Evolutionary conservation across 2,329 filamentous ascomycete species (phyloP).

Genomic region (Metarhizium album): DNA sequence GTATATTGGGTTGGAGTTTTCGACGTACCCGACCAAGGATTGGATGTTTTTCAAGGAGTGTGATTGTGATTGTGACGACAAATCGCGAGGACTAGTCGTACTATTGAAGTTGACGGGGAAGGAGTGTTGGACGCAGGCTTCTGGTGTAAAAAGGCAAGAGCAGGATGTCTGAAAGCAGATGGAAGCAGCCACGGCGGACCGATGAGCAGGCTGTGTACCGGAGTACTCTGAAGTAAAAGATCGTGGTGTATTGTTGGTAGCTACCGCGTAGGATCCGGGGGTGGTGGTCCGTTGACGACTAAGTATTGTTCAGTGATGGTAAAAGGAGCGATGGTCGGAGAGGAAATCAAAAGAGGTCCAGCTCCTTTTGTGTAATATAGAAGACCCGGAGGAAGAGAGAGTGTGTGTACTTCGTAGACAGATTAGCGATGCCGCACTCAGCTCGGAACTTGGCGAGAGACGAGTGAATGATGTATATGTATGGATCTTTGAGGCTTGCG

Average conservation of each 20-base stretch:
- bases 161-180: not conserved
- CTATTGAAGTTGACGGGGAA: not conserved
- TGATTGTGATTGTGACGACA: not conserved
- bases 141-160: not conserved
- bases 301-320: not conserved
- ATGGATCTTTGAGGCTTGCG: slow-evolving; percentile 5
- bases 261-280: not conserved
- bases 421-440: slow-evolving; percentile 1
- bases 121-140: not conserved
- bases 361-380: slow-evolving; percentile 3
- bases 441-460: slow-evolving; percentile 3
- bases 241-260: not conserved
- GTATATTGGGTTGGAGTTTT: not conserved
- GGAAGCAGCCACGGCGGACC: not conserved
- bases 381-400: not conserved
- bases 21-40: not conserved
- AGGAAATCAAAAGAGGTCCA: slow-evolving; percentile 3
- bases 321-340: not conserved
- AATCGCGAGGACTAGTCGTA: not conserved
- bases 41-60: not conserved
- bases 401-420: not conserved
- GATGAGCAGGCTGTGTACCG: not conserved
- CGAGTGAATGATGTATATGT: slow-evolving; percentile 4
- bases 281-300: not conserved
- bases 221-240: not conserved